Evolutionary conservation across 495 filamentous ascomycete species (phyloP).

Genomic region (Trichocladium antarcticum): DNA sequence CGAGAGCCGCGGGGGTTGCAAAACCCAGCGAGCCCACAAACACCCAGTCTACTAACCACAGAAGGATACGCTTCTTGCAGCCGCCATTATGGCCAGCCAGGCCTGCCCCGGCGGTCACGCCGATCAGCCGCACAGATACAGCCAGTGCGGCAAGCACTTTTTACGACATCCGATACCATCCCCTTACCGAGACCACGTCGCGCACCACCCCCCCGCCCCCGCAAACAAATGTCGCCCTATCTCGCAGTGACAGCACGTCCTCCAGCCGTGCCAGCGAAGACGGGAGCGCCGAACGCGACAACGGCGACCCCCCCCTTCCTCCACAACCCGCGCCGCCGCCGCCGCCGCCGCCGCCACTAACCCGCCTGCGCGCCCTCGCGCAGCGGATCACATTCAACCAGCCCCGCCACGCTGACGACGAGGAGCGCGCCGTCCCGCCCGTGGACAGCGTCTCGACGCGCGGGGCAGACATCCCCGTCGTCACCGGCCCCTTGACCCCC

Average conservation of each 20-base stretch:
- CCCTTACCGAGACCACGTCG: slow-evolving; percentile 54
- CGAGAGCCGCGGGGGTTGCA: slow-evolving; percentile 16
- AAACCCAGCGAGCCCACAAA: slow-evolving; percentile 13
- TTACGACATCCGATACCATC: slow-evolving; percentile 73
- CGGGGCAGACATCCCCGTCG: not conserved
- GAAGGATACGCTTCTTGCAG: slow-evolving; percentile 30
- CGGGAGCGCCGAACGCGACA: slow-evolving; percentile 14
- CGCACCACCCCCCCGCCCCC: slow-evolving; percentile 29
- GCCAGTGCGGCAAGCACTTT: slow-evolving; percentile 62
- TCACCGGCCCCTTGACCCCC: not conserved
- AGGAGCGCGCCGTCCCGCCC: slow-evolving; percentile 1
- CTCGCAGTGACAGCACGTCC: slow-evolving; percentile 25
- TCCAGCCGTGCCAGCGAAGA: slow-evolving; percentile 23
- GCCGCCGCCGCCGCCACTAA: slow-evolving; percentile 2
- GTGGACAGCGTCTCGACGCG: not conserved
- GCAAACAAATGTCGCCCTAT: slow-evolving; percentile 24
- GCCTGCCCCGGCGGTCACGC: slow-evolving; percentile 54
- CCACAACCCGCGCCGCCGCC: not conserved
- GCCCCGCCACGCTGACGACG: slow-evolving; percentile 13
- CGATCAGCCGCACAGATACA: slow-evolving; percentile 67
- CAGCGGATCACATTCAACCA: slow-evolving; percentile 15
- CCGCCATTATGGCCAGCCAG: slow-evolving; percentile 47
- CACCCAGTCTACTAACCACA: slow-evolving; percentile 20
- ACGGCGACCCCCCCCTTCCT: slow-evolving; percentile 6
- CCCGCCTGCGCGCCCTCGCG: slow-evolving; percentile 23